Conservation (phyloP, 2,329 filamentous ascomycete genomes). For the Ambrosiella cleistominuta region DNA sequence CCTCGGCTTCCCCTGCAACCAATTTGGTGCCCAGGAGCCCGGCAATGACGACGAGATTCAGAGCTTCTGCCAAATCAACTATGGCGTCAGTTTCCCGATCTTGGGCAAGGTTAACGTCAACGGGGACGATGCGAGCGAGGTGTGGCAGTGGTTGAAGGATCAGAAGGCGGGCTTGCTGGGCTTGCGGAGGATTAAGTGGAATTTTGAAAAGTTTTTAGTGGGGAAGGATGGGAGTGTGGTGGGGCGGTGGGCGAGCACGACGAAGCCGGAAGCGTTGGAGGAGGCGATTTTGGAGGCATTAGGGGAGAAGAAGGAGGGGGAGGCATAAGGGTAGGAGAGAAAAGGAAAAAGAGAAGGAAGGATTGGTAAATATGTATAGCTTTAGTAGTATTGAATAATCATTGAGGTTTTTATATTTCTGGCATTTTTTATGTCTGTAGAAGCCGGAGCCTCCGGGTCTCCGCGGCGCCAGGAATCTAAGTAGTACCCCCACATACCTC, state of each 20-base stretch:
- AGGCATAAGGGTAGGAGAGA: not conserved
- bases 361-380: not conserved
- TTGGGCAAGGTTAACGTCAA: conserved; percentile 90
- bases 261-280: conserved; percentile 71
- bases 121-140: conserved; percentile 58
- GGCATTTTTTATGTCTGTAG: too few relatives aligned
- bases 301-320: not conserved
- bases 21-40: conserved; percentile 84
- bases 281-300: conserved; percentile 58
- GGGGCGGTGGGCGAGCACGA: conserved; percentile 70
- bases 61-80: conserved; percentile 79
- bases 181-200: conserved; percentile 91
- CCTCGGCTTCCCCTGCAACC: conserved; percentile 96
- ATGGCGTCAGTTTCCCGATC: conserved; percentile 81
- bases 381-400: too few relatives aligned
- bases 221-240: conserved; percentile 73
- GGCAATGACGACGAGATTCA: conserved; percentile 67
- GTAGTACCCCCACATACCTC: too few relatives aligned
- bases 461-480: too few relatives aligned
- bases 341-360: not conserved
- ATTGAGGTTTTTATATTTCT: not conserved
- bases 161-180: conserved; percentile 71
- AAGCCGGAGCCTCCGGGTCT: too few relatives aligned
- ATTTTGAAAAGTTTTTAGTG: conserved; percentile 97
- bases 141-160: conserved; percentile 60